Evolutionary conservation across 169 alveolate species (phyloP), one percentile per base, ranked within the genome.

Genomic region (Eimeria nieschulzi): DNA sequence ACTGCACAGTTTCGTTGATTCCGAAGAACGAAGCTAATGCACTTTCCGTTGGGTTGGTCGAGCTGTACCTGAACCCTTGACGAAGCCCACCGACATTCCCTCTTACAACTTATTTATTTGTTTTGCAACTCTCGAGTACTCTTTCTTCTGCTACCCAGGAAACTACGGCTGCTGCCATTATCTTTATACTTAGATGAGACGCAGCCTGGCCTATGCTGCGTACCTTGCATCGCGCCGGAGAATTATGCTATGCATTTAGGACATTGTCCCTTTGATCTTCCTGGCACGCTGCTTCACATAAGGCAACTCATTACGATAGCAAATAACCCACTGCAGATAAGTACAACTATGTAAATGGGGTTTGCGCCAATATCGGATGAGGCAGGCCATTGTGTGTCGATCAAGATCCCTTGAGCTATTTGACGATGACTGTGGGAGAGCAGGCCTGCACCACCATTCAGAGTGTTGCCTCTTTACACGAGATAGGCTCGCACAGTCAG

Each of bases 11-110:
- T 68, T 15, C 87, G 8, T 55, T 87, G 53, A 23, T 73, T 9
- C 87, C 87, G 26, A 73, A 87, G 70, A 63, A 39, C 53, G 87
- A 56, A 23, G 92, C 92, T 5, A 87, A 87, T 51, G 75, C 70
- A 46, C 92, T 51, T 26, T 88, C 93, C 39, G 93, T 83, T 9
- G 93, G 93, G 86, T 72, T 3, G 93, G 93, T 8, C 88, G 93
- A 12, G 68, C 90, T 19, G 93, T 83, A 9, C 93, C 93, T 9
- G 93, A 87, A 17, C 85, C 87, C 15, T 72, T 87, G 63, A 72
- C 93, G 55, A 88, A 87, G 19, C 93, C 93, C 1, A 46, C 88
- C 17, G 93, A 87, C 53, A 79, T 79, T 61, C 93, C 88, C 13
- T 76, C 88, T 23, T 83, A 79, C 21, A 87, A 73, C 26, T 64